Evolutionary conservation across 139 green algal genomes (phyloP).

Genomic region (Closterium sp.): DNA sequence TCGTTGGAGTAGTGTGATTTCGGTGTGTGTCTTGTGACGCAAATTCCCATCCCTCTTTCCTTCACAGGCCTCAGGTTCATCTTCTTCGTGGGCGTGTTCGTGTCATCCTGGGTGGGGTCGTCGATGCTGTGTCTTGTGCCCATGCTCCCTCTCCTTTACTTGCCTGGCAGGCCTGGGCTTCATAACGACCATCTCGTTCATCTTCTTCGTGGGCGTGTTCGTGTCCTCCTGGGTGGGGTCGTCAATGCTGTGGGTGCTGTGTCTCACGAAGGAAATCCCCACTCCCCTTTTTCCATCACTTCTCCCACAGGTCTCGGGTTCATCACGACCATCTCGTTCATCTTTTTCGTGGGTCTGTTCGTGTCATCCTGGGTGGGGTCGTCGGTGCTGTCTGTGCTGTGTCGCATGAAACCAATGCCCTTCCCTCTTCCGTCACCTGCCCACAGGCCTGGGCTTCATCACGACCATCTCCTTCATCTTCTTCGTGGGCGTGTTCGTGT

Average conservation of each 20-base stretch:
- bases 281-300: slow-evolving; percentile 42
- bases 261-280: too few species aligned
- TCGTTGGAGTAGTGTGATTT: slow-evolving; percentile 56
- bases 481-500: too few species aligned
- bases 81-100: slow-evolving; percentile 41
- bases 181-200: slow-evolving; percentile 81
- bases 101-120: too few species aligned
- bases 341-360: slow-evolving; percentile 41
- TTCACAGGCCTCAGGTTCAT: slow-evolving; percentile 16
- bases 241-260: background rate
- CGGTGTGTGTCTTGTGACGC: too few species aligned
- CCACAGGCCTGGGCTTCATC: too few species aligned
- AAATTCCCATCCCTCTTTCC: slow-evolving; percentile 49
- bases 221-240: slow-evolving; percentile 82
- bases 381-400: background rate
- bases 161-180: slow-evolving; percentile 74
- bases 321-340: too few species aligned
- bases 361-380: slow-evolving; percentile 57
- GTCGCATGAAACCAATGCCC: too few species aligned
- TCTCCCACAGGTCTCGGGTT: too few species aligned
- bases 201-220: slow-evolving; percentile 68
- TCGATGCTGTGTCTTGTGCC: too few species aligned
- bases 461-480: slow-evolving; percentile 44
- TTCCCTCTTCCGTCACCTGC: slow-evolving; percentile 50
- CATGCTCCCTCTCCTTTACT: slow-evolving; percentile 30